Conservation (phyloP, 345 rosid species). For the Kandelia obovata region DNA sequence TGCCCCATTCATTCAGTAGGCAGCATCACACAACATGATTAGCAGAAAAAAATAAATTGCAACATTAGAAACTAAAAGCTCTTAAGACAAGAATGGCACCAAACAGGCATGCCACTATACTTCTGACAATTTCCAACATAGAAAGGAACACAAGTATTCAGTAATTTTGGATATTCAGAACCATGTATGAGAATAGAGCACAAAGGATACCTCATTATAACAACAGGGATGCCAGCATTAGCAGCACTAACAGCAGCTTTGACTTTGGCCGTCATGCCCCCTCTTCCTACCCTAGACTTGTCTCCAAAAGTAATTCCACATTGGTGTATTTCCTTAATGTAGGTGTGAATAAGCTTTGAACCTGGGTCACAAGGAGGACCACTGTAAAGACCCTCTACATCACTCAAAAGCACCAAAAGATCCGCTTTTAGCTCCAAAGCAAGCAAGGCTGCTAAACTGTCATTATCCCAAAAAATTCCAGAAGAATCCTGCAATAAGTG, state of each 20-base stretch:
- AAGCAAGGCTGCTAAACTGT: constrained; percentile 80
- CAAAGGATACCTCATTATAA: constrained; percentile 64
- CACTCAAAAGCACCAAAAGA: constrained; percentile 79
- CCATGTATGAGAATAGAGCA: neutral
- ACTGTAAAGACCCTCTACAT: constrained; percentile 82
- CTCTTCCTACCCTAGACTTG: constrained; percentile 91
- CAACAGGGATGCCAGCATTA: constrained; percentile 75
- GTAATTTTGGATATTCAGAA: neutral
- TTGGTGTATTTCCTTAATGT: constrained; percentile 66
- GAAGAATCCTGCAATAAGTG: constrained; percentile 63
- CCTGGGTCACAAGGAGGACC: constrained; percentile 84
- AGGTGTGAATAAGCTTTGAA: constrained; percentile 75
- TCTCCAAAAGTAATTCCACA: constrained; percentile 80
- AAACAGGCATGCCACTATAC: too few relatives aligned
- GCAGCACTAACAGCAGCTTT: constrained; percentile 87
- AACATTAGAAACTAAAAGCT: too few relatives aligned
- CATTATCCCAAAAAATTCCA: constrained; percentile 95
- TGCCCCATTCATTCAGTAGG: too few relatives aligned
- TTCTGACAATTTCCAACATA: too few relatives aligned
- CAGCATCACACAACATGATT: too few relatives aligned
- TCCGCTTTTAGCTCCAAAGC: constrained; percentile 79
- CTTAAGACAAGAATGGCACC: too few relatives aligned
- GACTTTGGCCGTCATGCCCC: constrained; percentile 93
- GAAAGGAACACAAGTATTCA: neutral
- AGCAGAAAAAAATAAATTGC: neutral